Percentiles rank a stretch among this genome's conserved stretches.
phyloP scores from a whole-genome alignment of 2,329 filamentous ascomycete species.

The Neopestalotiopsis rosae region DNA sequence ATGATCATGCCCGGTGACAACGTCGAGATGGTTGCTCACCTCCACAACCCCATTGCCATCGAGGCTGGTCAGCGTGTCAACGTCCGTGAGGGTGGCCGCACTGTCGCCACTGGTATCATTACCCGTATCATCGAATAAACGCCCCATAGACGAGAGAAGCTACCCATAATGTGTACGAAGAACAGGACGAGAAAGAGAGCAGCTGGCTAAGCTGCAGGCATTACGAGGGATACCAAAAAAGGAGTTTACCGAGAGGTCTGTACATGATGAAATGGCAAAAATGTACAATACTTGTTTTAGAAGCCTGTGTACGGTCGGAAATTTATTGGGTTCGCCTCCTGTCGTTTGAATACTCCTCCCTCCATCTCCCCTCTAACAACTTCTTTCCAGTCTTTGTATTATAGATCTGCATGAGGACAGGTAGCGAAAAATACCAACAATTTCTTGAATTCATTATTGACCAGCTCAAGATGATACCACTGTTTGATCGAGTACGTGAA shows the following conservation, averaged over 20 bases:
- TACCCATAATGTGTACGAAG: conserved; percentile 21
- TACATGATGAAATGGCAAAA: conserved; percentile 26
- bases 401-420: conserved; percentile 11
- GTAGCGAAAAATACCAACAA: conserved; percentile 2
- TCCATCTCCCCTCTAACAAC: conserved; percentile 12
- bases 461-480: background rate
- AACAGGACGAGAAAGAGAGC: conserved; percentile 16
- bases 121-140: conserved; percentile 71
- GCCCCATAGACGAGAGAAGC: conserved; percentile 11
- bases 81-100: conserved; percentile 94
- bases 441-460: background rate
- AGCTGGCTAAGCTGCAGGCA: conserved; percentile 18
- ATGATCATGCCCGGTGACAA: conserved; percentile 99
- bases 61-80: conserved; percentile 97
- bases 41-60: conserved; percentile 84
- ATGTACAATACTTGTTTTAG: conserved; percentile 30
- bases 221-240: conserved; percentile 16
- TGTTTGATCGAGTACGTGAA: background rate
- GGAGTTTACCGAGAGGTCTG: conserved; percentile 13
- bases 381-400: conserved; percentile 6
- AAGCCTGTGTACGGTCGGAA: conserved; percentile 26
- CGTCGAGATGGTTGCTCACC: conserved; percentile 91
- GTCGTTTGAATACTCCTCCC: conserved; percentile 6
- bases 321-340: conserved; percentile 9
- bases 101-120: conserved; percentile 82